Base-by-base conservation (phyloP, 1,139 yeast species). In the Diutina siamensis region DNA sequence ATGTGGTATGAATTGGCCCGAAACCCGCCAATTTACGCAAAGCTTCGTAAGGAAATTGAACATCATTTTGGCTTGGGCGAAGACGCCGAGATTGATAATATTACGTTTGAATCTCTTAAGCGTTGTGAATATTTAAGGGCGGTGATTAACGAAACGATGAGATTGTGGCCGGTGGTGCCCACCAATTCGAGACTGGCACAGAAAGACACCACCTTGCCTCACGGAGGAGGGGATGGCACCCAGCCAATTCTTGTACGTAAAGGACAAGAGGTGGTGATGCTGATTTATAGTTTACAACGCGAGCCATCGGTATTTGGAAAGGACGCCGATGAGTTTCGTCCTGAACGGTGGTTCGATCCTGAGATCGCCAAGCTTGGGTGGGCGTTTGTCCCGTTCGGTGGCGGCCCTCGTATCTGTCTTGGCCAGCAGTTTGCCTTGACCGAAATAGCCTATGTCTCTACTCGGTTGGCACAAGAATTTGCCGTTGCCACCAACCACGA, bases 341-440 rank as follows among this genome's bases (percentile, higher is more conserved):
- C 51, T 3, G 50, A 49, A 12, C 35, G 50, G 21, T 48, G 50
- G 50, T 44, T 36, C 7, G 34, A 32, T 5, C 20, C 42, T 1
- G 31, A 41, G 5, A 33, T 44, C 20, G 10, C 22, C 17, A 47
- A 48, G 41, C 44, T 48, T 4, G 49, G 48, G 12, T 52, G 51
- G 48, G 51, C 49, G 12, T 51, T 47, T 20, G 38, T 51, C 33
- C 54, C 54, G 3, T 52, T 52, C 35, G 48, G 49, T 15, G 45
- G 48, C 5, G 54, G 54, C 12, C 52, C 52, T 1, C 49, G 54
- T 1, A 44, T 52, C 20, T 52, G 54, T 35, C 46, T 52, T 45
- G 54, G 54, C 9, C 54, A 52, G 44, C 50, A 52, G 41, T 50
- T 45, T 38, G 54, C 52, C 36, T 17, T 42, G 13, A 42, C 44